Base-by-base conservation (phyloP, 139 green algal genomes). In the Pedinophyceae sp. region DNA sequence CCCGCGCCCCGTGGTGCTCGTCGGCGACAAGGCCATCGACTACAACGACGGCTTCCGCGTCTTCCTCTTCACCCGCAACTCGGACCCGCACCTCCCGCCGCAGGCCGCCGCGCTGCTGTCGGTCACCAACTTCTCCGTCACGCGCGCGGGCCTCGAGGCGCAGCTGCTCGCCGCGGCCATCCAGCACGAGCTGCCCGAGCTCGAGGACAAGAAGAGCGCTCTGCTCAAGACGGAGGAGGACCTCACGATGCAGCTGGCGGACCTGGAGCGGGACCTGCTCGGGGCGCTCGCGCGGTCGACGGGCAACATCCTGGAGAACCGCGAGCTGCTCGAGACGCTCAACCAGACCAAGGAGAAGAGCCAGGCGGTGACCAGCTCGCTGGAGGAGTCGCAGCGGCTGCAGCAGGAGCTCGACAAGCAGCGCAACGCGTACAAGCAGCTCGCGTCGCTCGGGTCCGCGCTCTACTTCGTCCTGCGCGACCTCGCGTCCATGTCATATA, bases 291-390 rank as follows among this genome's bases (percentile, higher is more conserved):
- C 77, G 29, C 19, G 15, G 16, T 54, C 50, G 49, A 64, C 48
- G 23, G 78, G 80, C 41, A 84, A 82, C 61, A 57, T 88, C 28
- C 68, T 88, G 38, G 81, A 88, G 47, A 85, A 93, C 61, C 62
- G 75, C 47, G 68, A 69, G 28, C 74, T 93, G 50, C 64, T 89
- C 55, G 51, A 73, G 19, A 78, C 63, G 26, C 70, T 93, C 19
- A 79, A 87, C 30, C 69, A 85, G 50, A 79, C 83, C 50, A 88
- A 89, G 66, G 60, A 60, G 27, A 76, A 81, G 48, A 60, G 56
- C 27, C 56, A 34, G 22, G 77, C 60, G 18, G 76, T 86, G 29
- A 58, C 62, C 27, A 55, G 59, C 10, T 66, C 68, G 18, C 65
- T 92, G 57, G 55, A 55, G 5, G 62, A 79, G 38, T 79, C 71